phyloP scores from a whole-genome alignment of 2,329 filamentous ascomycete species.

The Madurella fahalii region DNA sequence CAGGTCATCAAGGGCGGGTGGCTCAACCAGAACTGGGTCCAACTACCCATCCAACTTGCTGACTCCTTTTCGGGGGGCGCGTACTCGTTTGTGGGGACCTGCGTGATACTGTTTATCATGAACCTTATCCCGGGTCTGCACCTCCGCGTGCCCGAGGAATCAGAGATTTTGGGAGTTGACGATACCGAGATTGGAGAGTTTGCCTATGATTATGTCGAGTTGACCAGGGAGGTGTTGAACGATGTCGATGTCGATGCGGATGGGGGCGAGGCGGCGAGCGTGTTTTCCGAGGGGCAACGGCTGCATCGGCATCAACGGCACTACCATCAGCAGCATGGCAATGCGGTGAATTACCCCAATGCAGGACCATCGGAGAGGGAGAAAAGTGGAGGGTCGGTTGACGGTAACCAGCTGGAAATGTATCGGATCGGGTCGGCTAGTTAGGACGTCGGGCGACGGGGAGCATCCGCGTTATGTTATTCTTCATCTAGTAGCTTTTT shows the following conservation, averaged over 20 bases:
- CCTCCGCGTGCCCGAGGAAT: conserved; percentile 70
- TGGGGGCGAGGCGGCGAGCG: conserved; percentile 37
- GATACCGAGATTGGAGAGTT: conserved; percentile 91
- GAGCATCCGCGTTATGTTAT: too few species aligned
- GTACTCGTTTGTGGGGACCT: conserved; percentile 76
- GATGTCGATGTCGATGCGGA: conserved; percentile 36
- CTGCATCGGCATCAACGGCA: neutral
- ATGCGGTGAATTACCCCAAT: too few species aligned
- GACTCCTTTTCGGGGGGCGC: conserved; percentile 71
- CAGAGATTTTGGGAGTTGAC: conserved; percentile 80
- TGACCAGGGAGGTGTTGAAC: conserved; percentile 42
- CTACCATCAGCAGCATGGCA: too few species aligned
- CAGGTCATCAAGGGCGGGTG: conserved; percentile 69
- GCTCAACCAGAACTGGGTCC: conserved; percentile 79
- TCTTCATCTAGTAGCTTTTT: too few species aligned
- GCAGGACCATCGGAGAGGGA: too few species aligned
- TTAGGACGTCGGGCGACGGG: too few species aligned
- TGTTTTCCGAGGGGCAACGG: conserved; percentile 30
- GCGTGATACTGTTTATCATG: conserved; percentile 74
- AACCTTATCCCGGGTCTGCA: conserved; percentile 73
- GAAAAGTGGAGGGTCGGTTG: too few species aligned
- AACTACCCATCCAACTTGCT: conserved; percentile 78
- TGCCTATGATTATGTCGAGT: conserved; percentile 80
- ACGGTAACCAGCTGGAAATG: too few species aligned
- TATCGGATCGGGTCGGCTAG: too few species aligned